Base-by-base conservation (phyloP, 1,139 yeast species). In the Lodderomyces jiufengensis region DNA sequence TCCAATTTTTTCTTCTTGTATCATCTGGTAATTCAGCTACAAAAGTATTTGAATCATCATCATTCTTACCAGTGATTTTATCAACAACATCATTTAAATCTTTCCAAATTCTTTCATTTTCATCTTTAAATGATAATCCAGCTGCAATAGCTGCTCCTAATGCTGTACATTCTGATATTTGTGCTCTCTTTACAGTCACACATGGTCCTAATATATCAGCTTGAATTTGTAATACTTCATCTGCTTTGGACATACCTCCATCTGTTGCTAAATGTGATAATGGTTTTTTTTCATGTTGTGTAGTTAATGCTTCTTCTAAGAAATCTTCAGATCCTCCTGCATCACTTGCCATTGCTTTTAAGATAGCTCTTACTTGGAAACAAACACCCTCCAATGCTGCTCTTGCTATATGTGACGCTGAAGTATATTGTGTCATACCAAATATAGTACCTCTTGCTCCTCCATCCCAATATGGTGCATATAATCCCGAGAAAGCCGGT, bases 141-240 rank as follows among this genome's bases (percentile, higher is more conserved):
- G 97, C 95, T 14, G 96, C 96, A 50, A 90, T 85, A 9, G 97
- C 97, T 9, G 96, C 95, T 20, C 97, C 97, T 45, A 90, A 72
- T 1, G 97, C 97, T 4, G 97, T 90, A 57, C 96, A 88, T 62
- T 90, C 97, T 24, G 87, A 68, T 58, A 84, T 84, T 22, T 78
- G 74, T 2, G 97, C 92, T 51, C 96, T 72, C 52, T 77, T 75
- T 34, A 90, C 94, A 24, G 80, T 77, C 26, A 88, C 87, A 57
- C 95, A 87, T 2, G 87, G 87, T 1, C 90, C 90, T 49, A 88
- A 70, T 44, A 90, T 80, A 59, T 90, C 95, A 9, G 96, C 85
- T 63, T 90, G 97, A 47, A 90, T 87, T 65, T 86, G 95, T 82
- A 90, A 84, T 38, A 90, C 94, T 51, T 84, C 92, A 55, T 84